Evolutionary conservation across 139 green algal genomes (phyloP).

Genomic region (Chlorella sp.): DNA sequence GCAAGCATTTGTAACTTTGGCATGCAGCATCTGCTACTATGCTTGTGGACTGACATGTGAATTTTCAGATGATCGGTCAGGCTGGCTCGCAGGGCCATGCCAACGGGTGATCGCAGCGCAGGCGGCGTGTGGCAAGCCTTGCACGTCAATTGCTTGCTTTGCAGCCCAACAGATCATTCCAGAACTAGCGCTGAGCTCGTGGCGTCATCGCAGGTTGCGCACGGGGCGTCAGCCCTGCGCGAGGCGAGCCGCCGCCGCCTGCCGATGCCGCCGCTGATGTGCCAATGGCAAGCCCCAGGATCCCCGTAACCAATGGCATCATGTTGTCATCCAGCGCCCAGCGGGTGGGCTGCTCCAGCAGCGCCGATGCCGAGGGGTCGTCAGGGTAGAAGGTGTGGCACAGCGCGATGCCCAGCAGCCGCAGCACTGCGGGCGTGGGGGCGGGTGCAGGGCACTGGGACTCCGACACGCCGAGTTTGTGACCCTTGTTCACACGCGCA

Average conservation of each 20-base stretch:
- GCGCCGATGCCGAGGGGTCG: neutral
- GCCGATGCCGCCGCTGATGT: constrained; percentile 1
- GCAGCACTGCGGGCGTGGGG: neutral
- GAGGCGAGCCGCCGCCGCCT: neutral
- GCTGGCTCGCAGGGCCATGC: too few species aligned
- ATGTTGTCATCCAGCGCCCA: constrained; percentile 17
- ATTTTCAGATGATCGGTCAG: too few species aligned
- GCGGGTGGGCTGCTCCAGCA: neutral
- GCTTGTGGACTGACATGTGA: too few species aligned
- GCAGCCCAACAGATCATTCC: too few species aligned
- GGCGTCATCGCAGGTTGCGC: neutral
- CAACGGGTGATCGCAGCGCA: too few species aligned
- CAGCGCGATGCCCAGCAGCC: constrained; percentile 29
- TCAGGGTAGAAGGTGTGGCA: constrained; percentile 6
- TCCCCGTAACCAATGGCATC: constrained; percentile 5
- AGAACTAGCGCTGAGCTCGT: neutral
- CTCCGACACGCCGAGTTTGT: too few species aligned
- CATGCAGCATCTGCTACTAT: too few species aligned
- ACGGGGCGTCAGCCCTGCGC: neutral
- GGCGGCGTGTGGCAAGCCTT: too few species aligned
- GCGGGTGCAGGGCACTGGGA: neutral
- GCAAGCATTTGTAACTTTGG: too few species aligned
- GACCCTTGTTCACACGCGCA: neutral
- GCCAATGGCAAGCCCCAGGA: constrained; percentile 18
- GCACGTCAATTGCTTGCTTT: too few species aligned